Evolutionary conservation across 805 yeast genomes (phyloP).

Genomic region (Hanseniaspora jakobsenii): DNA sequence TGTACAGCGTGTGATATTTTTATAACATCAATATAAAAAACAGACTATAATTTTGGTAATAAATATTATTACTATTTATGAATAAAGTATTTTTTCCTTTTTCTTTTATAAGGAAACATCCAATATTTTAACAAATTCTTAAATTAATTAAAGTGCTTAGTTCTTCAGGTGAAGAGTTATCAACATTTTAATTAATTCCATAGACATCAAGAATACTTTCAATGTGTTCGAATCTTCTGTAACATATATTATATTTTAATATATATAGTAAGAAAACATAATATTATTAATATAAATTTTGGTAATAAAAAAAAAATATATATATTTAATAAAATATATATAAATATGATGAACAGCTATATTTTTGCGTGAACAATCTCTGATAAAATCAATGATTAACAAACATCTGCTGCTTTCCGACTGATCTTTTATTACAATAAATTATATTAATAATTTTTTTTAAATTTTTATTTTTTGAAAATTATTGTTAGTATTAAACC

Average conservation of each 20-base stretch:
- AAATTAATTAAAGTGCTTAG: conserved; percentile 4
- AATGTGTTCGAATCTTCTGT: no score
- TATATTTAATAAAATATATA: no score
- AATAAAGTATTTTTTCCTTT: no score
- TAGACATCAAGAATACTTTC: not conserved
- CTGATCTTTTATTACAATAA: conserved; percentile 22
- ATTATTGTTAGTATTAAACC: no score
- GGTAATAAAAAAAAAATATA: no score
- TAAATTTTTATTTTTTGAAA: conserved; percentile 1
- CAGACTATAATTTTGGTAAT: no score
- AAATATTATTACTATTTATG: no score
- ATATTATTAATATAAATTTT: no score
- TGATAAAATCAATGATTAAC: conserved; percentile 28
- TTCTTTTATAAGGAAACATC: not conserved
- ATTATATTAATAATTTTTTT: conserved; percentile 2
- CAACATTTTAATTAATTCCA: not conserved
- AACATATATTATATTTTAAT: no score
- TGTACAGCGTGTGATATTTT: no score
- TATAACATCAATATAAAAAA: no score
- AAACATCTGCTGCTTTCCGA: conserved; percentile 34
- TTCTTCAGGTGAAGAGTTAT: conserved; percentile 7
- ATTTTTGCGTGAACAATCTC: conserved; percentile 32
- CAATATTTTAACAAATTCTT: not conserved
- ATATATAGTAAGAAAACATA: no score
- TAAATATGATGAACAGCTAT: conserved; percentile 28